Evolutionary conservation across 208 protist genomes (phyloP), one percentile per base, ranked within the genome.

Genomic region (Wallacemonas rigidus): DNA sequence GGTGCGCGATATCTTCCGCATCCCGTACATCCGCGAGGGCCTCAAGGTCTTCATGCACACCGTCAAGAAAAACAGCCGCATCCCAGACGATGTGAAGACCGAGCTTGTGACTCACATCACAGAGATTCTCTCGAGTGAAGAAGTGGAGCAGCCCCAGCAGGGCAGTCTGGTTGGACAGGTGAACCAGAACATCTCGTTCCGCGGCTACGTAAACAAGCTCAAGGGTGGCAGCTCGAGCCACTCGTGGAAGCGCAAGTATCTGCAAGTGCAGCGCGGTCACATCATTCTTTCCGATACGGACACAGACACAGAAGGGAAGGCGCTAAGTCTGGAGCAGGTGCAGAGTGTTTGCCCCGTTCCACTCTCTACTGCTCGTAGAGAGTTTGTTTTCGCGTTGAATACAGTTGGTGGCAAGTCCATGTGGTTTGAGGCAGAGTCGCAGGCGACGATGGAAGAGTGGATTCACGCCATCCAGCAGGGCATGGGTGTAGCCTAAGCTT

Each of bases 41-140:
- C 78, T 95, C 45, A 92, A 92, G 67, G 81, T 95, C 0, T 92
- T 95, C 67, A 87, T 91, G 80, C 86, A 89, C 67, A 92, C 87
- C 1, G 72, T 95, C 26, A 91, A 91, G 67, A 95, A 90, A 76
- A 95, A 92, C 72, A 75, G 77, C 6, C 80, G 85, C 41, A 92
- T 95, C 41, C 64, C 78, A n/a, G 82, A 88, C 15, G 60, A 64
- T 17, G 74, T 91, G 9, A 92, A 95, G 67, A 77, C 85, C 6
- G 80, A 83, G 14, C 69, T 95, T 41, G 65, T 90, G 51, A 51
- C 53, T 14, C 87, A 95, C 64, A 83, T 91, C 9, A 84, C 75
- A 2, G 85, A 86, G 71, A 95, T 95, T 67, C 74, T 95, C 56
- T 88, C 87, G 14, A 80, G 72, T 51, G 68, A 72, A 48, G 72